phyloP scores from a whole-genome alignment of 352 stramenopile genomes.

The Thalassiosira mediterranea region DNA sequence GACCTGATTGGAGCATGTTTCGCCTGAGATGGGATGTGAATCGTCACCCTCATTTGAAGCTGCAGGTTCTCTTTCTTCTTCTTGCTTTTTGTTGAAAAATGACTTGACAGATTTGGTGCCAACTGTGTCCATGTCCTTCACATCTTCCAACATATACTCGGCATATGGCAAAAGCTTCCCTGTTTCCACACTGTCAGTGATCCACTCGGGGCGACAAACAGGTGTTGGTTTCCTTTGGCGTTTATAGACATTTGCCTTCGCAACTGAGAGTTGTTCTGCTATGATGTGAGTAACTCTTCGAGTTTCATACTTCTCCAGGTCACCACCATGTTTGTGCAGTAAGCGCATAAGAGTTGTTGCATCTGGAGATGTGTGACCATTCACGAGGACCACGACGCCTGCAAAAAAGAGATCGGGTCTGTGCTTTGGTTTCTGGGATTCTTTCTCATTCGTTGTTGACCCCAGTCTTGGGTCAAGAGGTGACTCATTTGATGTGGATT shows the following conservation, averaged over 20 bases:
- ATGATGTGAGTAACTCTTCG: constrained; percentile 79
- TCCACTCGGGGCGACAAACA: constrained; percentile 90
- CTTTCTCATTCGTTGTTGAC: too few species aligned
- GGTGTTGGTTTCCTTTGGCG: constrained; percentile 77
- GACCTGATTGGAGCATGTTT: not conserved
- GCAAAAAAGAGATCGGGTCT: constrained; percentile 78
- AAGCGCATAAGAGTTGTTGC: constrained; percentile 72
- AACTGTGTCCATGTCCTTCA: constrained; percentile 74
- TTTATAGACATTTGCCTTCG: constrained; percentile 82
- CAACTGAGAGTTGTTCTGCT: constrained; percentile 73
- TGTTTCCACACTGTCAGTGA: constrained; percentile 88
- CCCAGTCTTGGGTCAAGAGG: too few species aligned
- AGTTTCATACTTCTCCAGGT: constrained; percentile 84
- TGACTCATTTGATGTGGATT: not conserved
- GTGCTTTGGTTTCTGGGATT: constrained; percentile 30
- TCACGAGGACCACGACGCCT: constrained; percentile 75
- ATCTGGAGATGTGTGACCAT: constrained; percentile 78
- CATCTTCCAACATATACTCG: constrained; percentile 88
- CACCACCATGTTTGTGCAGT: constrained; percentile 78
- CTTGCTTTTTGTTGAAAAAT: constrained; percentile 36
- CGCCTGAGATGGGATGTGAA: too few species aligned
- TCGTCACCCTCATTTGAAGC: not conserved
- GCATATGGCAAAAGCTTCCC: constrained; percentile 83
- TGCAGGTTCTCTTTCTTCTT: not conserved
- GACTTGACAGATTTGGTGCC: constrained; percentile 52